These are phyloP conservation scores for Urtica urens DNA, from an alignment of 306 rosid genomes.

Conservation along the genomic window DNA sequence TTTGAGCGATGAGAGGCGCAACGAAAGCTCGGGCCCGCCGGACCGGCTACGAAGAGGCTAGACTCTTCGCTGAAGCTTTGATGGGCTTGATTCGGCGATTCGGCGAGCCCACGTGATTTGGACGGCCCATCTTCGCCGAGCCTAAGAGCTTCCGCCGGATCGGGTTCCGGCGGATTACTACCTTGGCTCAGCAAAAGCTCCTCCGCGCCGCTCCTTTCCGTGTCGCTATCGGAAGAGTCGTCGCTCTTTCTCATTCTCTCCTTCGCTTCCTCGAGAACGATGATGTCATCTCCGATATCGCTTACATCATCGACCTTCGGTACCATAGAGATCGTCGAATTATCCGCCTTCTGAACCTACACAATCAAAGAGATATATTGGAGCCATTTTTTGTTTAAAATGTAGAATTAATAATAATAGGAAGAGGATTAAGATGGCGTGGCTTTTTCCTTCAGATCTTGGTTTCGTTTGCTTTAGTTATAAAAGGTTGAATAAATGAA, in stretches of 20 bases:
- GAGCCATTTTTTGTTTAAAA: not conserved
- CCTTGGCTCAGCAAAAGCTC: conserved; percentile 18
- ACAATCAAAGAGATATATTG: not conserved
- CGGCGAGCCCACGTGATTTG: conserved; percentile 5
- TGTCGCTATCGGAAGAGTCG: conserved; percentile 8
- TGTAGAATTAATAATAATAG: not conserved
- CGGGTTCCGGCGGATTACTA: conserved; percentile 11
- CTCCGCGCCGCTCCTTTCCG: conserved; percentile 12
- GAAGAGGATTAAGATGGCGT: not conserved
- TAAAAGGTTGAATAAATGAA: not conserved
- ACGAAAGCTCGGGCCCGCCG: conserved; percentile 15
- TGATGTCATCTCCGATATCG: conserved; percentile 7
- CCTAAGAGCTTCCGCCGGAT: conserved; percentile 14
- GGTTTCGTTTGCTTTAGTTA: too few species aligned
- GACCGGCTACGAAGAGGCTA: conserved; percentile 4
- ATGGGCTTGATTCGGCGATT: conserved; percentile 11
- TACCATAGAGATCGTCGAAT: conserved; percentile 14
- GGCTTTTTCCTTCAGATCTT: too few species aligned
- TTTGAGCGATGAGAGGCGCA: conserved; percentile 34
- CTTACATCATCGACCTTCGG: conserved; percentile 10
- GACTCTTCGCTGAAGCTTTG: conserved; percentile 19
- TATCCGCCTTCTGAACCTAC: conserved; percentile 30
- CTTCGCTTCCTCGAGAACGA: conserved; percentile 8
- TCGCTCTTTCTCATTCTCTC: conserved; percentile 15
- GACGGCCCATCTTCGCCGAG: conserved; percentile 13